These are phyloP conservation scores for Arthroderma uncinatum DNA, from an alignment of 2,329 filamentous ascomycete genomes.

Conservation along the genomic window DNA sequence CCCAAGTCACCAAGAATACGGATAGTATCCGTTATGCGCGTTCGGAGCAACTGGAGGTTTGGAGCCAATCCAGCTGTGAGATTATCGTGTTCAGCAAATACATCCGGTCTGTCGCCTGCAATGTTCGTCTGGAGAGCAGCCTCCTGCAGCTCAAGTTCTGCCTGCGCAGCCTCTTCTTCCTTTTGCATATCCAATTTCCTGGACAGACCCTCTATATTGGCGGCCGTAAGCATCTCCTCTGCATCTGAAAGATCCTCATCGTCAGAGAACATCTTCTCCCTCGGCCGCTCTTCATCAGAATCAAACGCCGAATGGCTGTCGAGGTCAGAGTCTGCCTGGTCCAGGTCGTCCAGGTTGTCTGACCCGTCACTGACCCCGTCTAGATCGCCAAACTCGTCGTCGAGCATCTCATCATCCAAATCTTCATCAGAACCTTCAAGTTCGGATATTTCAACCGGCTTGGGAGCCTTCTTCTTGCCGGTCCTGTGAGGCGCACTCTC, in stretches of 20 bases:
- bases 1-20: slow-evolving; percentile 82
- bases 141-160: slow-evolving; percentile 75
- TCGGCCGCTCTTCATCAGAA: slow-evolving; percentile 54
- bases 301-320: slow-evolving; percentile 55
- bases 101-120: slow-evolving; percentile 57
- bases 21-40: slow-evolving; percentile 83
- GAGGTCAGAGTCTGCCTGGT: slow-evolving; percentile 40
- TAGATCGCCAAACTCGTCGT: slow-evolving; percentile 39
- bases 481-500: not conserved
- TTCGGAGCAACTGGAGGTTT: slow-evolving; percentile 78
- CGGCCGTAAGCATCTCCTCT: slow-evolving; percentile 83
- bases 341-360: slow-evolving; percentile 39
- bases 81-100: slow-evolving; percentile 46
- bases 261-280: slow-evolving; percentile 78
- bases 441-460: slow-evolving; percentile 21
- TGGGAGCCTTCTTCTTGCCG: slow-evolving; percentile 30
- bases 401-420: slow-evolving; percentile 31
- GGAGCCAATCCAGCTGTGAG: slow-evolving; percentile 60
- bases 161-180: slow-evolving; percentile 69
- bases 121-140: slow-evolving; percentile 89
- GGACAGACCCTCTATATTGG: slow-evolving; percentile 89
- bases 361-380: slow-evolving; percentile 34
- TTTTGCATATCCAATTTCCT: slow-evolving; percentile 68
- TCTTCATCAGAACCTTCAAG: slow-evolving; percentile 30
- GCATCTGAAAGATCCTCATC: slow-evolving; percentile 82